phyloP scores from a whole-genome alignment of 2,329 filamentous ascomycete species.

The Stromatinia cepivora region DNA sequence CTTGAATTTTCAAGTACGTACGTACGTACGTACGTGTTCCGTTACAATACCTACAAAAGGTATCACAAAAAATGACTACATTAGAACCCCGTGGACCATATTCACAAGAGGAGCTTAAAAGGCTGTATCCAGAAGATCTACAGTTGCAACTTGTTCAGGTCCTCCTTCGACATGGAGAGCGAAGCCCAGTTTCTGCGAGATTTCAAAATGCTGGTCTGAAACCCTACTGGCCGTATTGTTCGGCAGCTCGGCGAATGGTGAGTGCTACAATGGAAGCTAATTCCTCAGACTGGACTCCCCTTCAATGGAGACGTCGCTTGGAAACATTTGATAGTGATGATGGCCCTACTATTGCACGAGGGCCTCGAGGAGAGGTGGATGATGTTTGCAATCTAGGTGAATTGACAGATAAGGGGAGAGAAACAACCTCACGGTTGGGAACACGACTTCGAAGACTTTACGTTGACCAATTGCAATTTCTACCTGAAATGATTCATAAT shows the following conservation, averaged over 20 bases:
- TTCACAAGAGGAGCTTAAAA: conserved; percentile 73
- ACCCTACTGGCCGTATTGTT: conserved; percentile 87
- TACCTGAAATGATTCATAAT: conserved; percentile 58
- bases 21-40: not conserved
- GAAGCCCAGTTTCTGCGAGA: conserved; percentile 82
- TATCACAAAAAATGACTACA: conserved; percentile 66
- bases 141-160: conserved; percentile 89
- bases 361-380: conserved; percentile 70
- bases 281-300: conserved; percentile 41
- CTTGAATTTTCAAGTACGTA: not conserved
- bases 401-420: conserved; percentile 72
- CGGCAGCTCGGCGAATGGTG: conserved; percentile 69
- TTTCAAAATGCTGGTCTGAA: conserved; percentile 76
- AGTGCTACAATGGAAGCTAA: conserved; percentile 57
- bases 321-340: conserved; percentile 77
- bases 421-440: conserved; percentile 70
- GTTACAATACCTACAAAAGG: not conserved
- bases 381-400: conserved; percentile 77
- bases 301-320: conserved; percentile 68
- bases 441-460: conserved; percentile 69
- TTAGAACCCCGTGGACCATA: conserved; percentile 75
- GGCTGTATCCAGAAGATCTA: conserved; percentile 77
- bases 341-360: conserved; percentile 67
- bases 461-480: conserved; percentile 71
- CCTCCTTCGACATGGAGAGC: conserved; percentile 75